phyloP scores from a whole-genome alignment of 257 asterid species.

The Petrea volubilis region DNA sequence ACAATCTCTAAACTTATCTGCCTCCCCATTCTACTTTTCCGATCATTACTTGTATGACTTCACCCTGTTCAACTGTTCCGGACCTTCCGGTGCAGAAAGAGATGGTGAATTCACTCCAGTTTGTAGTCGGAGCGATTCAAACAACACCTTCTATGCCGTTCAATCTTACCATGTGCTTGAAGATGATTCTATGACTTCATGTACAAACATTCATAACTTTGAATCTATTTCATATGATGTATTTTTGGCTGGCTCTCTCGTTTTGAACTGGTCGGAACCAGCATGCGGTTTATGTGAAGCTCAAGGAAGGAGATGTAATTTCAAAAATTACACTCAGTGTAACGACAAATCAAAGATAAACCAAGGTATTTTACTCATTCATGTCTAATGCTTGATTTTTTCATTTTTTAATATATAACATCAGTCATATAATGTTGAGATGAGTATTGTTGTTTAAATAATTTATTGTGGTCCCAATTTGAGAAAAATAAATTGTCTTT shows the following conservation, averaged over 20 bases:
- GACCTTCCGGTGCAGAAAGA: neutral
- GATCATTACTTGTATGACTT: neutral
- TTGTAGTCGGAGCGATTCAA: conserved; percentile 34
- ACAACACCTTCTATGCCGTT: conserved; percentile 17
- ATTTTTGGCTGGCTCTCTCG: neutral
- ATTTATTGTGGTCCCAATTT: too few relatives aligned
- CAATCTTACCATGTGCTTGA: neutral
- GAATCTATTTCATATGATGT: conserved; percentile 15
- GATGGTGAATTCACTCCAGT: neutral
- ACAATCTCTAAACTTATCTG: conserved; percentile 12
- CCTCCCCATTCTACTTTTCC: conserved; percentile 17
- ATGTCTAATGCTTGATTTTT: too few relatives aligned
- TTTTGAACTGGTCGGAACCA: conserved; percentile 45
- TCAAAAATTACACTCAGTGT: conserved; percentile 22
- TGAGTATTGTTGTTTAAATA: too few relatives aligned
- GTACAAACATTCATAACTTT: conserved; percentile 35
- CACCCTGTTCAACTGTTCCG: conserved; percentile 40
- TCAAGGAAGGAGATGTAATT: conserved; percentile 29
- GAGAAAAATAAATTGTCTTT: too few relatives aligned
- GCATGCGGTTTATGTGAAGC: conserved; percentile 45
- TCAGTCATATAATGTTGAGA: too few relatives aligned
- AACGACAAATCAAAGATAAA: neutral
- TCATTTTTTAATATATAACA: too few relatives aligned
- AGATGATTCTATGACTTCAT: conserved; percentile 18
- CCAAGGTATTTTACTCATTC: too few relatives aligned